Evolutionary conservation across 2,329 filamentous ascomycete species (phyloP).

Genomic region (Ophiosphaerella herpotricha): DNA sequence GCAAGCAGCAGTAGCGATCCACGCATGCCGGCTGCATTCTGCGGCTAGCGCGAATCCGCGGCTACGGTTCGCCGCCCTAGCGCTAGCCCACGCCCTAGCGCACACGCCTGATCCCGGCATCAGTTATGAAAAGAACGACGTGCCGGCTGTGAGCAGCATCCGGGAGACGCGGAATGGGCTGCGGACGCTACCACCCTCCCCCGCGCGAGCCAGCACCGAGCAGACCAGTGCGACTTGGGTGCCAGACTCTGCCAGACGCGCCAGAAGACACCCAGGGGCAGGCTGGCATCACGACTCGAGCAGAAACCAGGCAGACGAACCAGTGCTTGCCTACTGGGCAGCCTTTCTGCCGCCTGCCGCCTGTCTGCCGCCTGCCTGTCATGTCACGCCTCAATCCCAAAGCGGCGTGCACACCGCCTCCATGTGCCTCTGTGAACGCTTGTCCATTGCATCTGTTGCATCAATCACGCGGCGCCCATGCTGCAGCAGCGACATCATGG

Average conservation of each 20-base stretch:
- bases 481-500: neutral
- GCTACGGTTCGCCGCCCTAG: constrained; percentile 31
- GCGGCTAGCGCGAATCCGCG: constrained; percentile 23
- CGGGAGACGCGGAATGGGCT: constrained; percentile 29
- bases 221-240: too few species aligned
- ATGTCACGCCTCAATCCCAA: too few species aligned
- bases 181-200: constrained; percentile 33
- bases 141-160: constrained; percentile 31
- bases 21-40: constrained; percentile 30
- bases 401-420: too few species aligned
- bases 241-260: too few species aligned
- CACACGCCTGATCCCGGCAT: neutral
- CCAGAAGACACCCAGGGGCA: too few species aligned
- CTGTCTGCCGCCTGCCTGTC: too few species aligned
- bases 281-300: too few species aligned
- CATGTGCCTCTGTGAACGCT: neutral
- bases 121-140: constrained; percentile 30
- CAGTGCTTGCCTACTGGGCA: too few species aligned
- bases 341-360: too few species aligned
- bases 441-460: too few species aligned
- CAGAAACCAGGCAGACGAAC: too few species aligned
- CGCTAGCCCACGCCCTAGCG: neutral
- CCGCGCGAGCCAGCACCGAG: constrained; percentile 28
- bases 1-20: constrained; percentile 12
- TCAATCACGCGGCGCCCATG: too few species aligned